Conservation (phyloP, 805 yeast genomes). For the Nematodospora valgi region DNA sequence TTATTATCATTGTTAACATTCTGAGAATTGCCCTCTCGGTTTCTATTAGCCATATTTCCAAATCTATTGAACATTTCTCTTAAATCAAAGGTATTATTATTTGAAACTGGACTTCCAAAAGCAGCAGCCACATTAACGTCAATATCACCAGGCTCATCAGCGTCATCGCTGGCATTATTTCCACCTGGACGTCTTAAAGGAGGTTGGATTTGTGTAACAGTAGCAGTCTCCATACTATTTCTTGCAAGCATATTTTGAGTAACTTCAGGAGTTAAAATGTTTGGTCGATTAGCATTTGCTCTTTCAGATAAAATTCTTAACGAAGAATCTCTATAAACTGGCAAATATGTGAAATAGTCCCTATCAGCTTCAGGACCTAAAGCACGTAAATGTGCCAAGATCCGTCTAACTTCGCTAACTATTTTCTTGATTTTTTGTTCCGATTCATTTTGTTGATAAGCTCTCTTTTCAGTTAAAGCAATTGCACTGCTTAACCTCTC, state of each 20-base stretch:
- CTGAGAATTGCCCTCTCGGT: too few relatives aligned
- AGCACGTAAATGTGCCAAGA: conserved; percentile 23
- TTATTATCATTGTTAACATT: too few relatives aligned
- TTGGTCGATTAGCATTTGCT: conserved; percentile 31
- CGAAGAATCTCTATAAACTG: conserved; percentile 19
- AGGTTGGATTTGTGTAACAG: conserved; percentile 3
- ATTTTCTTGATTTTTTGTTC: conserved; percentile 19
- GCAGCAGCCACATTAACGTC: not conserved
- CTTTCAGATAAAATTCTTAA: conserved; percentile 25
- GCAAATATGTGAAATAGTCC: conserved; percentile 24
- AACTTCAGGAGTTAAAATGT: conserved; percentile 35
- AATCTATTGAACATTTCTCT: too few relatives aligned
- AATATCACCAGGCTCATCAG: conserved; percentile 6
- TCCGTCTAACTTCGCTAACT: conserved; percentile 23
- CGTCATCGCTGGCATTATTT: not conserved
- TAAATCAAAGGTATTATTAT: too few relatives aligned
- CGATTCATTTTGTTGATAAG: conserved; percentile 32
- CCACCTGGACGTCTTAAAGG: conserved; percentile 1
- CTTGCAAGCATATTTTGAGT: conserved; percentile 32
- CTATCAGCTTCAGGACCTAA: conserved; percentile 22
- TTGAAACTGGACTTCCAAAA: too few relatives aligned
- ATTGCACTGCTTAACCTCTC: conserved; percentile 32
- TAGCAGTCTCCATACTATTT: conserved; percentile 20
- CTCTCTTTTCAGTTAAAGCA: conserved; percentile 33
- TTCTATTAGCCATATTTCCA: too few relatives aligned